Evolutionary conservation across 768 basidiomycete genomes (phyloP).

Genomic region (Dendrothele bispora): DNA sequence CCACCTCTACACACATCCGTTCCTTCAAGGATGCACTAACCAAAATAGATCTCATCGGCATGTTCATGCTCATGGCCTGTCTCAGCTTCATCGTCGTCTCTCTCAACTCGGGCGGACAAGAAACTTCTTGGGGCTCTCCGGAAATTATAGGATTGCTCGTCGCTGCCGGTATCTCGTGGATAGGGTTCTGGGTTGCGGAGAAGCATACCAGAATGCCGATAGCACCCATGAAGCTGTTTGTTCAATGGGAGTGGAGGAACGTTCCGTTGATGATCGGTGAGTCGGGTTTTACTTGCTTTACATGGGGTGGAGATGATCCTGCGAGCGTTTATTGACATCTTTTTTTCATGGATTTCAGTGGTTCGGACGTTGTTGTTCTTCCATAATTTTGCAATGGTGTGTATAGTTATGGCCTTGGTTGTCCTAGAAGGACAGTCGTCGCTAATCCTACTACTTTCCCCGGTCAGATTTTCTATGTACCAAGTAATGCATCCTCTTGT

Average conservation of each 20-base stretch:
- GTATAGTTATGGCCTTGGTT: too few species aligned
- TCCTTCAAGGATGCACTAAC: constrained; percentile 11
- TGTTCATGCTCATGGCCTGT: constrained; percentile 19
- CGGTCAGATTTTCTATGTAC: constrained; percentile 23
- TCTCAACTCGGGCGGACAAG: constrained; percentile 26
- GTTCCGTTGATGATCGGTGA: constrained; percentile 23
- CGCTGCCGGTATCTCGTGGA: constrained; percentile 18
- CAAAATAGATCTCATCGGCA: constrained; percentile 21
- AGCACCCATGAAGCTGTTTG: constrained; percentile 19
- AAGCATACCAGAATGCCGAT: constrained; percentile 20
- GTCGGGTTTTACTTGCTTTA: background rate
- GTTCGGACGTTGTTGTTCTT: constrained; percentile 22
- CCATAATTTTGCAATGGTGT: constrained; percentile 21
- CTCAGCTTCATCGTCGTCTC: constrained; percentile 24
- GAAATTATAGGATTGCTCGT: constrained; percentile 22
- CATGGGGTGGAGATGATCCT: background rate
- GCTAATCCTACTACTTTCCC: background rate
- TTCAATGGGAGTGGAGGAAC: constrained; percentile 27
- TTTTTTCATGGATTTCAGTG: constrained; percentile 9
- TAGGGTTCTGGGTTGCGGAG: constrained; percentile 20
- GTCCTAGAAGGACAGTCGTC: too few species aligned
- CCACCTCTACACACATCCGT: constrained; percentile 7
- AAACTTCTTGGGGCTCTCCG: constrained; percentile 22
- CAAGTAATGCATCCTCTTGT: constrained; percentile 10
- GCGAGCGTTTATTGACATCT: too few species aligned